These are phyloP conservation scores for Candida glaebosa DNA, from an alignment of 805 yeast genomes.

Conservation along the genomic window DNA sequence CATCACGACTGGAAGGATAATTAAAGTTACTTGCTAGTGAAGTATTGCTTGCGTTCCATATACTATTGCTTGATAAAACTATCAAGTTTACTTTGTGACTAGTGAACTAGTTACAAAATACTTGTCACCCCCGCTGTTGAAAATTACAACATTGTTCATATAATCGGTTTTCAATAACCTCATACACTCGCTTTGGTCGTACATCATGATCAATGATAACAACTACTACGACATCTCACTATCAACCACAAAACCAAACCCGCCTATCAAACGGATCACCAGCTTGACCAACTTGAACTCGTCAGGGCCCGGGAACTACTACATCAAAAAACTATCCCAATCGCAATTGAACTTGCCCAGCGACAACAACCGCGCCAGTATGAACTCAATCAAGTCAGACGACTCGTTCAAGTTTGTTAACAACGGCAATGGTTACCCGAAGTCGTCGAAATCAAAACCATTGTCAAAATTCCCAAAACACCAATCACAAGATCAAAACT, in stretches of 20 bases:
- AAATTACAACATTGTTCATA: too few species aligned
- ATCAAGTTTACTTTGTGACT: too few species aligned
- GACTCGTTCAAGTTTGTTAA: neutral
- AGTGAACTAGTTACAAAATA: too few species aligned
- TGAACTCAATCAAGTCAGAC: neutral
- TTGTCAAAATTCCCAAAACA: neutral
- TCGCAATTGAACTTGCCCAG: slow-evolving; percentile 1
- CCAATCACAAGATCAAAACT: neutral
- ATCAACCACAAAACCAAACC: neutral
- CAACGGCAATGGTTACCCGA: neutral
- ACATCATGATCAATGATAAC: slow-evolving; percentile 4
- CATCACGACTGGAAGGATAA: too few species aligned
- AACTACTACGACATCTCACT: slow-evolving; percentile 4
- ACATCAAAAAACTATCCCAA: slow-evolving; percentile 3
- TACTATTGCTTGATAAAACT: too few species aligned
- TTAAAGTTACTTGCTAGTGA: too few species aligned
- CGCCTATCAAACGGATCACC: neutral
- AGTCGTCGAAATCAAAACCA: neutral
- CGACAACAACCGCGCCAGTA: neutral
- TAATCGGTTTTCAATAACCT: too few species aligned
- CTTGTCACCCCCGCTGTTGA: too few species aligned
- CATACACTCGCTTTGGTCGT: neutral
- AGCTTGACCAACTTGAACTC: slow-evolving; percentile 1
- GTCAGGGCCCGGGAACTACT: slow-evolving; percentile 2
- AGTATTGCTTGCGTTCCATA: too few species aligned